Evolutionary conservation across 176 grass and related monocot genomes (phyloP).

Genomic region (Carex littledalei): DNA sequence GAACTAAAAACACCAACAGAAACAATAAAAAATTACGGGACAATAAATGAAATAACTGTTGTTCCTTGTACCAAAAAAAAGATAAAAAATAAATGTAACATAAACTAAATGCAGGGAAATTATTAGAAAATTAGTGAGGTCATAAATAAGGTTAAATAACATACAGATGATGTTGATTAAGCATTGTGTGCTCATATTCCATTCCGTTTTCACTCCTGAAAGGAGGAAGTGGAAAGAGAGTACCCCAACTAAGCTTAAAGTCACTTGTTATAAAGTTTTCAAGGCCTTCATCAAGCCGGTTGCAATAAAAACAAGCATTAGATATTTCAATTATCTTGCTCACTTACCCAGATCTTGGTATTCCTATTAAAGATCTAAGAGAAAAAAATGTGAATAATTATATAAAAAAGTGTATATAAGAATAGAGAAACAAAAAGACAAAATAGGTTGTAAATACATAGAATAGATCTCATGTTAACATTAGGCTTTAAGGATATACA

Average conservation of each 20-base stretch:
- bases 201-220: no score
- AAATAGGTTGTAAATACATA: constrained; percentile 7
- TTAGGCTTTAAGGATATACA: not conserved
- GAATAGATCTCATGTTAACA: not conserved
- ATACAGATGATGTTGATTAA: no score
- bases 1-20: no score
- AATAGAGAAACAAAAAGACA: constrained; percentile 22
- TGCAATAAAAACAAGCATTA: constrained; percentile 64
- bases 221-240: no score
- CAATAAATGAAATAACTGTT: no score
- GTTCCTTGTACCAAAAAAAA: no score
- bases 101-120: no score
- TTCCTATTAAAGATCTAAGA: constrained; percentile 59
- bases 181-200: no score
- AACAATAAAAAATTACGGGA: no score
- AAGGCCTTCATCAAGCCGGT: constrained; percentile 44
- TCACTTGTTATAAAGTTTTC: constrained; percentile 37
- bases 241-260: not conserved
- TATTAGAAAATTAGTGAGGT: no score
- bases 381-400: constrained; percentile 21
- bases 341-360: constrained; percentile 65
- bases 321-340: constrained; percentile 91
- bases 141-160: no score
- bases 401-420: not conserved
- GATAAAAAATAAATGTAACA: no score